Percentiles rank a stretch among this genome's conserved stretches.
Conservation (phyloP, 768 basidiomycete species). For the Russula compacta region DNA sequence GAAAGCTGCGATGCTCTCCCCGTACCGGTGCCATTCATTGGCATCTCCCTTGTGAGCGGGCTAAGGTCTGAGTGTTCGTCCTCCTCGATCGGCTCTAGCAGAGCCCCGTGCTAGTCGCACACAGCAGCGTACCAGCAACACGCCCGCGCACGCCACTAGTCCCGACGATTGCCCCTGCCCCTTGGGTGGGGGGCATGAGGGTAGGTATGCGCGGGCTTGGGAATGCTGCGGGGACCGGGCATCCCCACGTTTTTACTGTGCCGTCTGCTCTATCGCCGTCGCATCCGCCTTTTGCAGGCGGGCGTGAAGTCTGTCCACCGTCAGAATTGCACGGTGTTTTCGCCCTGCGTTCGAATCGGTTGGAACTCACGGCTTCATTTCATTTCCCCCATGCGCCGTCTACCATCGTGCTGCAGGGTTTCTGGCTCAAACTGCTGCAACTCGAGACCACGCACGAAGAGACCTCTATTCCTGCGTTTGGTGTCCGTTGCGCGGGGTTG, state of each 20-base stretch:
- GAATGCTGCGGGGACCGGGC: neutral
- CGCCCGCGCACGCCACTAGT: neutral
- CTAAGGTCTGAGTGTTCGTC: constrained; percentile 28
- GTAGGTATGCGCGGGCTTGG: neutral
- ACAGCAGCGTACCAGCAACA: constrained; percentile 27
- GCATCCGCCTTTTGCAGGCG: neutral
- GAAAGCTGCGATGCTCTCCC: constrained; percentile 20
- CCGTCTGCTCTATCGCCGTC: neutral
- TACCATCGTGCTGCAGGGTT: neutral
- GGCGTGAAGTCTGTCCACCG: neutral
- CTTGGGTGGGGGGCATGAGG: neutral
- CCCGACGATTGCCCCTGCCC: neutral
- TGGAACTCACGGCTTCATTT: neutral
- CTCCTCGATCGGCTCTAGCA: constrained; percentile 26
- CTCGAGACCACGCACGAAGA: neutral
- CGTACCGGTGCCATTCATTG: constrained; percentile 3
- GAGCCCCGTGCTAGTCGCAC: constrained; percentile 24
- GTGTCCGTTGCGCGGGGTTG: neutral
- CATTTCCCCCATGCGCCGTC: neutral
- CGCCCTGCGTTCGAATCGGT: too few species aligned
- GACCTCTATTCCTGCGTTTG: neutral
- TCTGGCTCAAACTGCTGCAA: neutral
- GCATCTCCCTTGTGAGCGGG: constrained; percentile 25
- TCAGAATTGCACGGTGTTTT: too few species aligned
- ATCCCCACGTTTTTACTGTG: neutral